Evolutionary conservation across 768 basidiomycete genomes (phyloP).

Genomic region (Serendipita sp.): DNA sequence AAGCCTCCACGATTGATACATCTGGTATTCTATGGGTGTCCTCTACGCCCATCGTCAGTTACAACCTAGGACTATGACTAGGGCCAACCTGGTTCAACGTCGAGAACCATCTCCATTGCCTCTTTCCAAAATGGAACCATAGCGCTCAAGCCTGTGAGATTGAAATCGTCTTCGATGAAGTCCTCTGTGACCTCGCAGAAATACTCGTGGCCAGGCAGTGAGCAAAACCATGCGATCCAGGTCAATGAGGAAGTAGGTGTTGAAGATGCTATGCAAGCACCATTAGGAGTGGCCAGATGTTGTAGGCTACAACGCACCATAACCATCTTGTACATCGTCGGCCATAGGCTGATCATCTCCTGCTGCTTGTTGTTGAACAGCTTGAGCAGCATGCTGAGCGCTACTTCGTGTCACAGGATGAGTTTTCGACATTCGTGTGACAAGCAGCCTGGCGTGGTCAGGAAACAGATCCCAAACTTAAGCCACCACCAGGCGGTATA

Average conservation of each 20-base stretch:
- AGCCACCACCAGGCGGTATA: conserved; percentile 15
- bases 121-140: conserved; percentile 99
- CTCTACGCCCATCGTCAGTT: conserved; percentile 25
- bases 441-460: background rate
- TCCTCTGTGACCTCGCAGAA: conserved; percentile 97
- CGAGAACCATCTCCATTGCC: conserved; percentile 99
- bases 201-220: conserved; percentile 89
- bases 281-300: background rate
- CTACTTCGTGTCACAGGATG: background rate
- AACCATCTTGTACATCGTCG: background rate
- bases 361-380: background rate
- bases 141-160: conserved; percentile 84
- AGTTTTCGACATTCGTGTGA: background rate
- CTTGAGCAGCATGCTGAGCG: background rate
- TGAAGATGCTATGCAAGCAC: conserved; percentile 47
- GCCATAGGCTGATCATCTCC: background rate
- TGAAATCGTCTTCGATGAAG: conserved; percentile 99
- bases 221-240: conserved; percentile 96
- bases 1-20: conserved; percentile 94
- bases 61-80: background rate
- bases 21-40: conserved; percentile 94
- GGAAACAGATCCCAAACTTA: background rate
- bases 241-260: conserved; percentile 83
- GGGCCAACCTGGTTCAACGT: conserved; percentile 75
- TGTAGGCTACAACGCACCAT: background rate